Base-by-base conservation (phyloP, 176 grass and related monocot genomes). In the Paspalum vaginatum region DNA sequence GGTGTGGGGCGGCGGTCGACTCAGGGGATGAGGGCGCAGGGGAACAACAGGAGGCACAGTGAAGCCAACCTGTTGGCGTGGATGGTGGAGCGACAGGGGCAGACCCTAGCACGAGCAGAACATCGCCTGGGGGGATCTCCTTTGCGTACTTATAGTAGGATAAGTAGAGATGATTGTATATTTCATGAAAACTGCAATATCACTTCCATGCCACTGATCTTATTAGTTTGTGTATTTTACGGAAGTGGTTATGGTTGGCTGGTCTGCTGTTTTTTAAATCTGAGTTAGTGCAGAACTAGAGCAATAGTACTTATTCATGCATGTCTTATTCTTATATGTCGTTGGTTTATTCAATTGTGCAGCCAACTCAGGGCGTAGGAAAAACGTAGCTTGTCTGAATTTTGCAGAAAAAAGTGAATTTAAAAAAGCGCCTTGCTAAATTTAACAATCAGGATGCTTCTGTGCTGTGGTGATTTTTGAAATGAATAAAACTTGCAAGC, bases 221-320 rank as follows among this genome's bases (percentile, higher is more conserved):
- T 48, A 47, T 48, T 2, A 25, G 15, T 50, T 47, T 70, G 24
- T 48, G 22, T 50, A 70, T 16, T 50, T 70, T 70, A 9, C 26
- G 24, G 22, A 26, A 14, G 11, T 77, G 55, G 20, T 0, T 63
- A 40, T 7, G 37, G 14, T 17, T 79, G 27, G 2, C 8, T 58
- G 43, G 4, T 69, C 81, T 41, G n/a, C n/a, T n/a, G n/a, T n/a
- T 67, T 68, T 15, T 42, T 24, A 62, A 43, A 16, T 52, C 45
- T 4, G 16, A 58, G 46, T 70, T 87, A 54, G 16, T 67, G 27
- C 15, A 81, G 53, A 61, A 61, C 22, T 25, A 77, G 65, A 50
- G 38, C 10, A 3, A 20, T 47, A 56, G 27, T 14, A 59, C 51
- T 47, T 65, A 6, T 67, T 20, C 5, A 26, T 17, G 4, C 48